Percentiles rank a stretch among this genome's conserved stretches.
Evolutionary conservation across 2,329 filamentous ascomycete species (phyloP).

Genomic region (Colletotrichum gloeosporioides): DNA sequence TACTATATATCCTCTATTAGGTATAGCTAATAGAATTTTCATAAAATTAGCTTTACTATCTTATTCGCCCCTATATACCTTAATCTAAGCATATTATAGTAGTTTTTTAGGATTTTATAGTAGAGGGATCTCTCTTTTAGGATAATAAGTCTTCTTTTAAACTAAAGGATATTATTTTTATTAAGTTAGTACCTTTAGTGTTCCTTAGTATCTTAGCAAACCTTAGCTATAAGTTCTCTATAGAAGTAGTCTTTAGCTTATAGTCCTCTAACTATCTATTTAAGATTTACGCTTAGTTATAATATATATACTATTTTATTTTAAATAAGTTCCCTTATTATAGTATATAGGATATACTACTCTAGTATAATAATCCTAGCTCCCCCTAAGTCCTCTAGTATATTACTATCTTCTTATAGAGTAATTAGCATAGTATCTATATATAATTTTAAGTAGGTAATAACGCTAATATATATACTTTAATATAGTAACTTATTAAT

Average conservation of each 20-base stretch:
- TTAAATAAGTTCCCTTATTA: background rate
- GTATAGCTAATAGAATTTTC: too few species aligned
- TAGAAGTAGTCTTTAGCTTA: background rate
- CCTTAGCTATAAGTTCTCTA: background rate
- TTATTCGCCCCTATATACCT: too few species aligned
- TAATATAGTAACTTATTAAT: too few species aligned
- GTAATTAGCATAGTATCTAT: too few species aligned
- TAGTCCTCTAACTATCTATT: background rate
- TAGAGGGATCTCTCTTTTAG: fast-evolving
- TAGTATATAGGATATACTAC: background rate
- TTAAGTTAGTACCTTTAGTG: too few species aligned
- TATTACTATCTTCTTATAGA: background rate
- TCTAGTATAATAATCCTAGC: background rate
- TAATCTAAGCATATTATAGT: too few species aligned
- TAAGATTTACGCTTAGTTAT: background rate
- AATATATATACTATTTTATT: background rate
- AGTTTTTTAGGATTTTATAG: background rate
- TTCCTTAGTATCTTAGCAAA: background rate
- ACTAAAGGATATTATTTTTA: background rate
- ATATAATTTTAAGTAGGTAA: too few species aligned
- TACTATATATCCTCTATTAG: background rate
- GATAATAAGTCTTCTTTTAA: background rate
- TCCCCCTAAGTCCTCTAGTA: fast-evolving
- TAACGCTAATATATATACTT: too few species aligned
- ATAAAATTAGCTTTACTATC: too few species aligned